Evolutionary conservation across 148 eudicot genomes (phyloP), one percentile per base, ranked within the genome.

Genomic region (Amaranthus hypochondriacus): DNA sequence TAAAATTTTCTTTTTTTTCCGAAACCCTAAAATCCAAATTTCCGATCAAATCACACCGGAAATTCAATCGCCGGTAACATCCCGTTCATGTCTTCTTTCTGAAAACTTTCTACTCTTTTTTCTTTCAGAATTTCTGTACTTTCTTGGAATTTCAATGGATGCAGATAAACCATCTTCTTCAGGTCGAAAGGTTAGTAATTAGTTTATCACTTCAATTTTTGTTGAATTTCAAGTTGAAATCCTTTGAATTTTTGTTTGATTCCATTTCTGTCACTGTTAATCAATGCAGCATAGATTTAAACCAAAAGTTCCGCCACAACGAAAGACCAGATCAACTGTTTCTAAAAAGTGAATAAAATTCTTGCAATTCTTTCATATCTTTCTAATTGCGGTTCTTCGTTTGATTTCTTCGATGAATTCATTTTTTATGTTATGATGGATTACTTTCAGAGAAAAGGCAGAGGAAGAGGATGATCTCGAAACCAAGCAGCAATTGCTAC

Each of bases 221-320:
- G 9, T n/a, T 4, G 5, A 18, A 5, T 56, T 8, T 47, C 5
- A 4, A 48, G 0, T 39, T 73, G 1, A 14, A 46, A 10, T 28
- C 11, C 5, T 4, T 59, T 63, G 0, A 56, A 14, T 11, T 56
- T 3, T 8, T 4, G 4, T 18, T 47, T 3, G 14, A 18, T 60
- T 67, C 42, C 42, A 54, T 60, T 28, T 55, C n/a, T 60, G 10
- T 21, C 4, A 48, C 61, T 48, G 48, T 7, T 49, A 53, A 68
- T 12, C 77, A 7, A 52, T 44, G 62, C 79, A 85, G 89, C 59
- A 49, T 4, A 83, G 60, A 59, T 85, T 82, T 68, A 4, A 68
- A n/a, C 91, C 89, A 28, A 88, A 80, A 69, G 54, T 62, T 42
- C 84, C 81, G 65, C 42, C 80, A 63, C 81, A 70, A 77, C 77